phyloP scores from a whole-genome alignment of 2,329 filamentous ascomycete species.

The Tympanopsis confertula region DNA sequence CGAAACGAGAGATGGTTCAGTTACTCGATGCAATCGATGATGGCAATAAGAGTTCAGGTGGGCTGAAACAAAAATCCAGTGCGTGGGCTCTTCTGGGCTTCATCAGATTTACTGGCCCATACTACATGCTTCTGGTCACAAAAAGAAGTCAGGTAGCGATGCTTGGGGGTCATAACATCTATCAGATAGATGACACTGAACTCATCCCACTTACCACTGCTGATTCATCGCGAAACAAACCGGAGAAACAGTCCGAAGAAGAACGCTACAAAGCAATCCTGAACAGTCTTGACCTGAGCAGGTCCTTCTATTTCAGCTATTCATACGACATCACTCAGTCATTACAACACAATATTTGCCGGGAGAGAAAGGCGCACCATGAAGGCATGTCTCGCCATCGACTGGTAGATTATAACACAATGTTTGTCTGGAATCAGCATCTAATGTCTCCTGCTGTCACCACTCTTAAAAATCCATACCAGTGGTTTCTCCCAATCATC shows the following conservation, averaged over 20 bases:
- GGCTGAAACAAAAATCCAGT: conserved; percentile 77
- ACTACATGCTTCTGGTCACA: conserved; percentile 94
- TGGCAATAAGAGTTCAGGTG: conserved; percentile 81
- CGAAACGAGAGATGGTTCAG: conserved; percentile 81
- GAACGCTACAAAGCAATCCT: conserved; percentile 79
- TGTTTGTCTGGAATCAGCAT: conserved; percentile 98
- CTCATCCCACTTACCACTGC: conserved; percentile 74
- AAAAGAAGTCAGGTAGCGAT: conserved; percentile 94
- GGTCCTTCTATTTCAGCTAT: conserved; percentile 96
- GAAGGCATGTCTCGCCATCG: conserved; percentile 47
- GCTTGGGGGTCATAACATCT: conserved; percentile 90
- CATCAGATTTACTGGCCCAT: conserved; percentile 87
- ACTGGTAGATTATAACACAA: conserved; percentile 66
- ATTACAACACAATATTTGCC: conserved; percentile 80
- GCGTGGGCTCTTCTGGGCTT: conserved; percentile 93
- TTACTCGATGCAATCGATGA: conserved; percentile 91
- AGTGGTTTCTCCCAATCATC: conserved; percentile 93
- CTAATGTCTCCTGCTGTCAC: conserved; percentile 64
- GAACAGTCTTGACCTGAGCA: conserved; percentile 78
- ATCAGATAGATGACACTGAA: conserved; percentile 89
- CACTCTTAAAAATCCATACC: conserved; percentile 68
- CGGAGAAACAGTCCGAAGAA: conserved; percentile 75
- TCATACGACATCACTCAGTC: conserved; percentile 92
- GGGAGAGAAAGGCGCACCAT: conserved; percentile 62
- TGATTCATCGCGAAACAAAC: conserved; percentile 44